Evolutionary conservation across 139 green algal genomes (phyloP), one percentile per base, ranked within the genome.

Genomic region (Parachlorella kessleri): DNA sequence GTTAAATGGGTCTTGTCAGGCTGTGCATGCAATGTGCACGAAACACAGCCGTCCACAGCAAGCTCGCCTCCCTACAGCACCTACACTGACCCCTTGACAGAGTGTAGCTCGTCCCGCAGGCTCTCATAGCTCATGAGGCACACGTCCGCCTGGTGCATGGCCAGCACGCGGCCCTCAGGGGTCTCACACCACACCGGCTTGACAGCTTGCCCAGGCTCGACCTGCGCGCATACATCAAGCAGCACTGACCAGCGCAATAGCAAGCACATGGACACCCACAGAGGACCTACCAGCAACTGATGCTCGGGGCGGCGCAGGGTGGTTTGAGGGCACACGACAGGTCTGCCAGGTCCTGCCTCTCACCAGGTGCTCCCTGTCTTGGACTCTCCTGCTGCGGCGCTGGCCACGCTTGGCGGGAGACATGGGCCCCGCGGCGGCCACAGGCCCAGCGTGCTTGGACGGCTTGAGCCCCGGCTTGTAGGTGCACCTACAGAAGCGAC

Each of bases 101-200:
- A n/a, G 55, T 73, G 32, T 36, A 72, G 53, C 38, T 3, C 82
- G 48, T 59, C 48, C 48, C 48, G 48, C 14, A 59, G 48, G 14
- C 21, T 14, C 48, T 86, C 81, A 28, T 86, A 90, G 9, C 70
- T 85, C 74, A 88, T 81, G 36, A 90, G 70, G n/a, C 78, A 70
- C 7, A 88, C n/a, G 67, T 92, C 85, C 2, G 75, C 81, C 8
- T 79, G 21, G 70, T 85, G 71, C 53, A 92, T 72, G 40, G 83
- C 36, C 64, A 89, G 53, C 41, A 36, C 28, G 0, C 3, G 6
- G 28, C 75, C 85, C n/a, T 66, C 55, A 5, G 55, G 42, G 21
- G 36, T 42, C 37, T 36, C 8, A 24, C 72, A 79, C 37, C 48
- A 59, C 14, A 59, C 21, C 14, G 48, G 48, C 48, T 59, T 18